A percentile compares a stretch with the other conserved stretches of the same genome.
These are phyloP conservation scores for Psidium friedrichsthalianum DNA, from an alignment of 345 rosid species.

Conservation along the genomic window DNA sequence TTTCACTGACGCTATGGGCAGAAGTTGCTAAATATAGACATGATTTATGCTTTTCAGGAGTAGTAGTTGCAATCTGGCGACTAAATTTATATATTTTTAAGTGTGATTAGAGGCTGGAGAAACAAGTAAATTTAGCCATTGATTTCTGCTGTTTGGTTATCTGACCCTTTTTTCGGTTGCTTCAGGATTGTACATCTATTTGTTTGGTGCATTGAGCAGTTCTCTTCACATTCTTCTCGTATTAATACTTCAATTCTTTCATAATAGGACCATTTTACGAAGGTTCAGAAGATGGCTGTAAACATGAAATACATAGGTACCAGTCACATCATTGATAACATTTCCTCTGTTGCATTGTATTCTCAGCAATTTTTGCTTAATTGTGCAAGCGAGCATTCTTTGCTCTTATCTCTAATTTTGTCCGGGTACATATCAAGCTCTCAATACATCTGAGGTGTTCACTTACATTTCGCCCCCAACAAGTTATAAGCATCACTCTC, in stretches of 20 bases:
- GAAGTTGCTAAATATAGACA: not conserved
- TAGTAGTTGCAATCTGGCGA: not conserved
- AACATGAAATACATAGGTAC: slow-evolving; percentile 92
- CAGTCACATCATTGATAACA: not conserved
- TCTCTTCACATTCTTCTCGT: not conserved
- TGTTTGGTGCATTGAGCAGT: not conserved
- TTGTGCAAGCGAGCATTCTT: not conserved
- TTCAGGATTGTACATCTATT: not conserved
- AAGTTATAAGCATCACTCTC: not conserved
- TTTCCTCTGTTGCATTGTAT: not conserved
- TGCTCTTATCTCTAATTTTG: not conserved
- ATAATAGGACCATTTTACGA: slow-evolving; percentile 64
- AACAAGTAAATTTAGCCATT: not conserved
- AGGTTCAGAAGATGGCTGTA: slow-evolving; percentile 50
- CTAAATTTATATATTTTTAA: not conserved
- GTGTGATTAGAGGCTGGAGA: not conserved
- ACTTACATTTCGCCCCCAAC: not conserved
- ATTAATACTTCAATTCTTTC: not conserved
- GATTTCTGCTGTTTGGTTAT: not conserved
- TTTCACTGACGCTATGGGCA: not conserved
- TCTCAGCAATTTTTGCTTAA: not conserved
- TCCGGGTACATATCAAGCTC: not conserved
- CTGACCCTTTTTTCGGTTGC: not conserved
- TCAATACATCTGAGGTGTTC: not conserved
- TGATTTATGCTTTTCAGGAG: not conserved